phyloP scores from a whole-genome alignment of 345 rosid species.

The Eucalyptus grandis region DNA sequence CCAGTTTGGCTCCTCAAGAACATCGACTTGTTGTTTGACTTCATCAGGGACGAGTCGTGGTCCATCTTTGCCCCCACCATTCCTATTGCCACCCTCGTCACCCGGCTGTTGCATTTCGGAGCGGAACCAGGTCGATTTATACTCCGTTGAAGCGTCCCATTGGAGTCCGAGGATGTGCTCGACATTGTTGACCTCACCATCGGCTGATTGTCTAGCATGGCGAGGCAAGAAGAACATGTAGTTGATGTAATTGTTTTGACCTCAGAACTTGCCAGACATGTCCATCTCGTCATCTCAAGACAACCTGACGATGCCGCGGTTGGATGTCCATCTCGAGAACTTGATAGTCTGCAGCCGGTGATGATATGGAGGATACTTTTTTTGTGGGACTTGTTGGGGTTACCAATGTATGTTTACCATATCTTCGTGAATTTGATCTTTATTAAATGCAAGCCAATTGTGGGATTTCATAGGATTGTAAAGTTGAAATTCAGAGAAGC shows the following conservation, averaged over 20 bases:
- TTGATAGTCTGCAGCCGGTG: neutral
- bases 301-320: neutral
- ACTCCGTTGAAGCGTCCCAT: neutral
- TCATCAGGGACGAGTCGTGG: neutral
- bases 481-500: neutral
- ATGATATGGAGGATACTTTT: neutral
- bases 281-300: neutral
- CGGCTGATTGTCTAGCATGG: neutral
- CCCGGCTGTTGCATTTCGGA: neutral
- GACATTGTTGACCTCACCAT: neutral
- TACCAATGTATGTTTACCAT: neutral
- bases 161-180: neutral
- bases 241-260: neutral
- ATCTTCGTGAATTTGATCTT: neutral
- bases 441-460: neutral
- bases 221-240: rapidly evolving
- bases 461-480: neutral
- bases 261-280: neutral
- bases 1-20: neutral
- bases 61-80: neutral
- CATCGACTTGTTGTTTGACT: neutral
- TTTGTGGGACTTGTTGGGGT: neutral
- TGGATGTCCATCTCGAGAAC: neutral
- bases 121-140: neutral
- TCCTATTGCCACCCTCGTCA: neutral